Percentiles rank a stretch among this genome's conserved stretches.
Evolutionary conservation across 805 yeast genomes (phyloP).

Genomic region (Yamadazyma ubonensis): DNA sequence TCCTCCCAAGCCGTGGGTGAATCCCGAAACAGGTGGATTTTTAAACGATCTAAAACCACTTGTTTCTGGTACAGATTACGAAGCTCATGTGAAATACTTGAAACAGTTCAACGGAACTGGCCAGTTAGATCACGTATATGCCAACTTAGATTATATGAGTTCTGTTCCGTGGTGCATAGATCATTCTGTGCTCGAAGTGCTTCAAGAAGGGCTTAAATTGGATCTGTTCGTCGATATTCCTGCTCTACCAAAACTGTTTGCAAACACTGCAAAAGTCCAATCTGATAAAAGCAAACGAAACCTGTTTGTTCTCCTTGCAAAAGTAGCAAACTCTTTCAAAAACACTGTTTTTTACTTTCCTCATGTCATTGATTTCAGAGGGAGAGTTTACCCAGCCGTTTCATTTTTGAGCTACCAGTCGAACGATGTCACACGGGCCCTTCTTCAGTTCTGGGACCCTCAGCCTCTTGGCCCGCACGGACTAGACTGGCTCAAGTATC

Average conservation of each 20-base stretch:
- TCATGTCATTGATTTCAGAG: slow-evolving; percentile 40
- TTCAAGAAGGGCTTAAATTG: slow-evolving; percentile 20
- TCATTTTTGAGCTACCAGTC: slow-evolving; percentile 35
- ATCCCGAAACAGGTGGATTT: slow-evolving; percentile 37
- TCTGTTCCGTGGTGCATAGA: slow-evolving; percentile 38
- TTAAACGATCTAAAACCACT: slow-evolving; percentile 24
- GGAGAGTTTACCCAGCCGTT: slow-evolving; percentile 41
- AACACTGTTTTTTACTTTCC: slow-evolving; percentile 34
- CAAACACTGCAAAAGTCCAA: slow-evolving; percentile 9
- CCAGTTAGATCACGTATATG: slow-evolving; percentile 30
- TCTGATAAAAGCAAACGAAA: slow-evolving; percentile 18
- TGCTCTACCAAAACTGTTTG: slow-evolving; percentile 2
- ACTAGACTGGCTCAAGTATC: slow-evolving; percentile 38
- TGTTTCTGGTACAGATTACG: slow-evolving; percentile 20
- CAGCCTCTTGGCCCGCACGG: slow-evolving; percentile 37
- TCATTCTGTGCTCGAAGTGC: slow-evolving; percentile 21
- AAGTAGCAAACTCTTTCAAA: slow-evolving; percentile 26
- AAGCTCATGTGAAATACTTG: slow-evolving; percentile 20
- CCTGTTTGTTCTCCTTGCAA: slow-evolving; percentile 19
- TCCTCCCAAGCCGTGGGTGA: slow-evolving; percentile 37
- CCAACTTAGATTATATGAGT: slow-evolving; percentile 29
- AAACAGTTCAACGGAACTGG: slow-evolving; percentile 29
- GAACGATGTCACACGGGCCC: slow-evolving; percentile 33
- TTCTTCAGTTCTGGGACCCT: slow-evolving; percentile 39
- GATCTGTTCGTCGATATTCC: slow-evolving; percentile 31